Base-by-base conservation (phyloP, 1,139 yeast genomes). In the Ogataea hybrid region DNA sequence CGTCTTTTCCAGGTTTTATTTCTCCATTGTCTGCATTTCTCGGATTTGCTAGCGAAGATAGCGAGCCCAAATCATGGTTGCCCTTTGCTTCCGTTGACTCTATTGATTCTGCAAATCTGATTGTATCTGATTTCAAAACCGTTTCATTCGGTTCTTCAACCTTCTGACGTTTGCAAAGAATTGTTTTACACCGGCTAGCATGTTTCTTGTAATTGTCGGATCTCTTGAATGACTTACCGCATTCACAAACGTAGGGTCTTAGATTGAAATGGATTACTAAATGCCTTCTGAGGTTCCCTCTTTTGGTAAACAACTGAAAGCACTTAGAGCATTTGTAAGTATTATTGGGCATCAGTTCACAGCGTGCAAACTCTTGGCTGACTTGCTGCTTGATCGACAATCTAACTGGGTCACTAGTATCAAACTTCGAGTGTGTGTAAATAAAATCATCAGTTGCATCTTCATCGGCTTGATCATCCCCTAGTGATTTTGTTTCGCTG, bases 191-290 rank as follows among this genome's bases (percentile, higher is more conserved):
- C 9, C 47, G 38, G 6, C 33, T 37, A 6, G 40, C 37, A 39
- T 51, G 54, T 17, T 49, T 49, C 28, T 48, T 50, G 33, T 28
- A 51, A 25, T 51, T 51, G 31, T 51, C 54, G 2, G 53, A 49
- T 33, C 54, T 39, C 33, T 48, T 48, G 41, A 51, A 51, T 3
- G 47, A 43, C 29, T 42, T 49, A 6, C 53, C 54, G 35, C 54
- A 51, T 4, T 39, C 47, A 30, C 54, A 51, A 10, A 39, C 27
- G 29, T 44, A 51, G 10, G 52, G 48, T 17, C 44, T 48, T 17
- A 49, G 28, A 28, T 51, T 46, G 39, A 49, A 51, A 30, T 51
- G 54, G 14, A 48, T 43, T 7, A 51, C 47, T 35, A 51, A 35
- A 28, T 51, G 54, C 25, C 54, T 33, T 20, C 48, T 47, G 32